These are phyloP conservation scores for Debaryomyces castellii DNA, from an alignment of 805 yeast genomes.

Conservation along the genomic window DNA sequence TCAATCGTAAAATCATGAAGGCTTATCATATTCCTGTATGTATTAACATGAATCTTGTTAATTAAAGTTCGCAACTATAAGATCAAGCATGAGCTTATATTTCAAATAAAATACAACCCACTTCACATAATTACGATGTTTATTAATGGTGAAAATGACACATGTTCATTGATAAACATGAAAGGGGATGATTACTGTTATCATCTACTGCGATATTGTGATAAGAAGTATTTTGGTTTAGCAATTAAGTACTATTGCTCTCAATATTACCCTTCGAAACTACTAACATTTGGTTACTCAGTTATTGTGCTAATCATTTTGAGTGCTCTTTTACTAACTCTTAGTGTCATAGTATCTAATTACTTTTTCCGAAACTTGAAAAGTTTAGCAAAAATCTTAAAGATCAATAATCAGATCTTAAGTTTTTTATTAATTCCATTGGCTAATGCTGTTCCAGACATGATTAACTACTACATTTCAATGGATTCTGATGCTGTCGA, in stretches of 20 bases:
- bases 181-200: constrained; percentile 13
- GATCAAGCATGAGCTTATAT: neutral
- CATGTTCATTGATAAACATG: neutral
- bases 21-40: neutral
- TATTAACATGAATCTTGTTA: too few relatives aligned
- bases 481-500: constrained; percentile 27
- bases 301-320: constrained; percentile 13
- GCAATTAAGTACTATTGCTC: constrained; percentile 32
- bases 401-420: constrained; percentile 27
- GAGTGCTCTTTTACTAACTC: constrained; percentile 17
- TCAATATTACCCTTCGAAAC: constrained; percentile 11
- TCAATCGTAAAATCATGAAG: too few relatives aligned
- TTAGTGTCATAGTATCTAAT: constrained; percentile 35
- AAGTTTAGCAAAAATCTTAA: constrained; percentile 20
- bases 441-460: constrained; percentile 37
- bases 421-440: constrained; percentile 36
- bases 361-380: constrained; percentile 32
- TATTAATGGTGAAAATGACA: neutral
- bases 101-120: too few relatives aligned
- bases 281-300: constrained; percentile 9
- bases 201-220: constrained; percentile 17
- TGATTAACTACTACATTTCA: constrained; percentile 33
- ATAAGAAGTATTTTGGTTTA: constrained; percentile 21
- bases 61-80: neutral
- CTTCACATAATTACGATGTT: neutral